Base-by-base conservation (phyloP, 768 basidiomycete genomes). In the Cytidiella melzeri region DNA sequence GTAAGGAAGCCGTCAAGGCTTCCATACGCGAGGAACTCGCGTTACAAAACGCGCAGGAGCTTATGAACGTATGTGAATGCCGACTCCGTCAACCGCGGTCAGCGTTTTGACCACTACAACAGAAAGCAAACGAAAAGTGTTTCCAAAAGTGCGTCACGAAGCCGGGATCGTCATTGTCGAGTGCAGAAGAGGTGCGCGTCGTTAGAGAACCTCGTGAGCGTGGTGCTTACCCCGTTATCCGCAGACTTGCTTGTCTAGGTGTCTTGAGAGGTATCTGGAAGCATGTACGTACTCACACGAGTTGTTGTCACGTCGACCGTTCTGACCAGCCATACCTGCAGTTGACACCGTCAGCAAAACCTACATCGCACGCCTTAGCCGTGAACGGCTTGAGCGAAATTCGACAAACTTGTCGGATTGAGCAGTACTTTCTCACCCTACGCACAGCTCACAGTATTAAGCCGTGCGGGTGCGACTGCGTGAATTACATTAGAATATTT, bases 81-180 rank as follows among this genome's bases (percentile, higher is more conserved):
- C 10, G 25, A 10, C 28, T 43, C 25, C 23, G 18, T 28, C 10
- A 21, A 25, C 18, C 15, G 5, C 40, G 26, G 24, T 40, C 20
- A 23, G 30, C n/a, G 24, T 13, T 40, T 24, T 27, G 4, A 4
- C 15, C 27, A 13, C 28, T 21, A 5, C 3, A 21, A 15, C 58
- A 92, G 88, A 89, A 84, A 80, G 75, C 81, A 12, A 85, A 78
- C 54, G 86, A 91, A 49, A 81, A 82, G 56, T 92, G 89, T 66
- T 92, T 73, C 65, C 61, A 71, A 44, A 87, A 87, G 59, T 92
- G 90, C 55, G 70, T 92, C 30, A 74, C 80, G 6, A 92, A 88
- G 57, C 90, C 90, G 0, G 80, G 80, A 10, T 70, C 73, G 4
- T 81, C 84, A 1, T 68, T 91, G 52, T 81, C 83, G 5, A 69